A percentile compares a stretch with the other conserved stretches of the same genome.
These are phyloP conservation scores for Saccharomyces uvarum DNA, from an alignment of 1,139 yeast species.

Conservation along the genomic window DNA sequence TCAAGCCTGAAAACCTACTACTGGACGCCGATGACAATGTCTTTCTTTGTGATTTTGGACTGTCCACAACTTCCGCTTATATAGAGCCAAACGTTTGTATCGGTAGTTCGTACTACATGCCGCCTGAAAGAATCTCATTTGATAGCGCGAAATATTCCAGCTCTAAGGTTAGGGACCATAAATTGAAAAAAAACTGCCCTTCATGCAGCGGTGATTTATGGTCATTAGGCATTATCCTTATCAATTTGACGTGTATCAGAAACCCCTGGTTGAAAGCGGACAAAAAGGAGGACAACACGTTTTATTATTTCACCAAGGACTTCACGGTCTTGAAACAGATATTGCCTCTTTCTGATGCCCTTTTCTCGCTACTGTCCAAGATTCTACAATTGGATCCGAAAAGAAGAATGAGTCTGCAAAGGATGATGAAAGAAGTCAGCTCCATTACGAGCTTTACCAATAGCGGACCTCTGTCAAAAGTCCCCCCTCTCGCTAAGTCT, in stretches of 20 bases:
- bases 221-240: slow-evolving; percentile 77
- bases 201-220: slow-evolving; percentile 78
- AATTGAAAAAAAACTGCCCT: slow-evolving; percentile 33
- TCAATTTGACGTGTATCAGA: slow-evolving; percentile 74
- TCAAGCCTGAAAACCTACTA: slow-evolving; percentile 84
- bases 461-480: slow-evolving; percentile 1
- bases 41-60: slow-evolving; percentile 76
- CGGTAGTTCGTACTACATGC: slow-evolving; percentile 88
- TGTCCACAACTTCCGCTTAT: slow-evolving; percentile 55
- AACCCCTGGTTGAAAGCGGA: slow-evolving; percentile 94
- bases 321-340: slow-evolving; percentile 52
- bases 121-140: slow-evolving; percentile 68
- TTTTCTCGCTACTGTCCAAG: slow-evolving; percentile 46
- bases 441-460: slow-evolving; percentile 3
- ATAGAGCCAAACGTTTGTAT: slow-evolving; percentile 72
- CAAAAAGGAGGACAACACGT: slow-evolving; percentile 49
- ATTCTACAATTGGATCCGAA: slow-evolving; percentile 62
- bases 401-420: slow-evolving; percentile 48
- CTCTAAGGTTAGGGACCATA: slow-evolving; percentile 8
- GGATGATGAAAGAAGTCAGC: slow-evolving; percentile 31
- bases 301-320: slow-evolving; percentile 44
- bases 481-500: neutral
- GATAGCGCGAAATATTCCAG: slow-evolving; percentile 9
- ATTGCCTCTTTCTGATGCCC: slow-evolving; percentile 38
- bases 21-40: slow-evolving; percentile 53